phyloP scores from a whole-genome alignment of 768 basidiomycete genomes.

The Gelatoporia subvermispora region DNA sequence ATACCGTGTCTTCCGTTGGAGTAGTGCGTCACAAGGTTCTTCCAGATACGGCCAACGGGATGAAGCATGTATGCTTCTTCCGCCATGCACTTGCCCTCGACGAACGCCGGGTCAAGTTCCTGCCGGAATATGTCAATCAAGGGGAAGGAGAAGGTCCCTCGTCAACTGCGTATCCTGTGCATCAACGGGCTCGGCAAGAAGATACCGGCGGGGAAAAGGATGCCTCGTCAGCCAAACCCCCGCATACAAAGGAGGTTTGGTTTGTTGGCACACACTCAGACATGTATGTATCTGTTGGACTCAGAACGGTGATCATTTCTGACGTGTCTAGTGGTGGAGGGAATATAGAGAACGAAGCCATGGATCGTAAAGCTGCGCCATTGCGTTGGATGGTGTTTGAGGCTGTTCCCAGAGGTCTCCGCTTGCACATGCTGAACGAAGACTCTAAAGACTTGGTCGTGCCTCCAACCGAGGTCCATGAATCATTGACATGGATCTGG shows the following conservation, averaged over 20 bases:
- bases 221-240: not conserved
- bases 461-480: not conserved
- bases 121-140: slow-evolving; percentile 16
- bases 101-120: slow-evolving; percentile 22
- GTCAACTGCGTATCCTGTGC: no score
- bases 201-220: not conserved
- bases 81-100: slow-evolving; percentile 26
- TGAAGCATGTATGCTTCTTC: slow-evolving; percentile 17
- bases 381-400: slow-evolving; percentile 1
- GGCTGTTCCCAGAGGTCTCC: not conserved
- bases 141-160: not conserved
- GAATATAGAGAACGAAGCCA: not conserved
- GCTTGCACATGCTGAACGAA: not conserved
- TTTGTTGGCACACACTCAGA: slow-evolving; percentile 8
- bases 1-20: slow-evolving; percentile 21
- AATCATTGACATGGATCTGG: not conserved
- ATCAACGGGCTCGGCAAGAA: not conserved
- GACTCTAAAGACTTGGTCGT: not conserved
- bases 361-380: not conserved
- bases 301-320: not conserved
- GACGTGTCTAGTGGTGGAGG: not conserved
- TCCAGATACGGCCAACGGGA: slow-evolving; percentile 3
- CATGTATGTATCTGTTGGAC: not conserved
- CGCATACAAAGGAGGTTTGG: slow-evolving; percentile 6
- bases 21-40: slow-evolving; percentile 11